Conservation (phyloP, 225 moss, liverwort and hornwort species). For the Pseudisothecium myosuroides region DNA sequence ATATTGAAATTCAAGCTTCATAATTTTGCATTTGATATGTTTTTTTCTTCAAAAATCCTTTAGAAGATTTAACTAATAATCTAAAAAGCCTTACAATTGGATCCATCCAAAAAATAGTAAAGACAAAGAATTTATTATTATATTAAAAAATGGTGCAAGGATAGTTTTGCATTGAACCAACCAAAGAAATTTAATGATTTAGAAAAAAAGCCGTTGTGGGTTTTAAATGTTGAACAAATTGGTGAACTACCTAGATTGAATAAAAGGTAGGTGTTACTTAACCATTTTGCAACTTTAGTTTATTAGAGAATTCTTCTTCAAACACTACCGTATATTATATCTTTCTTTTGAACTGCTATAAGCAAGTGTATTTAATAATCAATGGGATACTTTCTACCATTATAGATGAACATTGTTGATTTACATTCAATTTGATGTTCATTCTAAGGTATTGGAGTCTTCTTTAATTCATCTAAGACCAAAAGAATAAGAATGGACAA, state of each 20-base stretch:
- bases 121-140: neutral
- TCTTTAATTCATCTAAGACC: neutral
- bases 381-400: too few relatives aligned
- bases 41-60: neutral
- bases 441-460: neutral
- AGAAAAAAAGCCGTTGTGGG: neutral
- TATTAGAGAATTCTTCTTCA: too few relatives aligned
- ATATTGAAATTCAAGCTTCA: neutral
- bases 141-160: neutral
- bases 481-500: neutral
- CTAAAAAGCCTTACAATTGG: neutral
- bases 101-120: neutral
- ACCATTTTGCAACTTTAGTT: neutral
- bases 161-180: neutral
- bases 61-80: too few relatives aligned
- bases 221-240: neutral
- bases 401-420: neutral
- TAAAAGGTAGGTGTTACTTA: neutral
- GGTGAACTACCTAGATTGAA: too few relatives aligned
- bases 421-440: neutral
- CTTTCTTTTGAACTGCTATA: too few relatives aligned
- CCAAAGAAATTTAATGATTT: neutral
- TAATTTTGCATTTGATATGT: neutral
- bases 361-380: too few relatives aligned
- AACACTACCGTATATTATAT: too few relatives aligned